Conservation (phyloP, 163 green algal species). For the Scenedesmus sp. region DNA sequence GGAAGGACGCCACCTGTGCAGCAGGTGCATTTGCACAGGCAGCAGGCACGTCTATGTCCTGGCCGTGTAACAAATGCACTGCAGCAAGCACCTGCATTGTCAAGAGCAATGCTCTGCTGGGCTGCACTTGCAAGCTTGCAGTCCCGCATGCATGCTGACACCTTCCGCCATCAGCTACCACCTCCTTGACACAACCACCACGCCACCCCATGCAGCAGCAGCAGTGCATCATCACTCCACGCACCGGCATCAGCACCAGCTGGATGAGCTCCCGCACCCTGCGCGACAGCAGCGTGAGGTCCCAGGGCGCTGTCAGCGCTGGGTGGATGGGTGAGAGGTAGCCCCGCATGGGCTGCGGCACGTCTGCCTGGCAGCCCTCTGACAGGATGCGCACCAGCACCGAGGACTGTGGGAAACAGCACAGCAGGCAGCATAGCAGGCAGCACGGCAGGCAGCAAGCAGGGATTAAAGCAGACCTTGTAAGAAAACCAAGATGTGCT, state of each 20-base stretch:
- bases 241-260: constrained; percentile 39
- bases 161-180: not conserved
- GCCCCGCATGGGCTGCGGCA: constrained; percentile 22
- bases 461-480: no score
- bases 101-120: not conserved
- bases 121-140: not conserved
- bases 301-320: constrained; percentile 23
- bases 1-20: no score
- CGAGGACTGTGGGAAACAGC: constrained; percentile 4
- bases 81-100: not conserved
- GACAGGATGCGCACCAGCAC: constrained; percentile 33
- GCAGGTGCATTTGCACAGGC: no score
- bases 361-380: constrained; percentile 34
- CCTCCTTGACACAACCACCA: not conserved
- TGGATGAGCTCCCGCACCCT: constrained; percentile 28
- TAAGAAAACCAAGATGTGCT: no score
- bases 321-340: not conserved
- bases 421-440: not conserved
- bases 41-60: no score
- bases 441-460: no score
- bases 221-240: not conserved
- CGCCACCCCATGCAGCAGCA: not conserved
- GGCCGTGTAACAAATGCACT: not conserved
- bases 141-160: not conserved
- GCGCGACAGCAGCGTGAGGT: constrained; percentile 26